Conservation (phyloP, 2,329 filamentous ascomycete genomes). For the Thelonectria rubi region DNA sequence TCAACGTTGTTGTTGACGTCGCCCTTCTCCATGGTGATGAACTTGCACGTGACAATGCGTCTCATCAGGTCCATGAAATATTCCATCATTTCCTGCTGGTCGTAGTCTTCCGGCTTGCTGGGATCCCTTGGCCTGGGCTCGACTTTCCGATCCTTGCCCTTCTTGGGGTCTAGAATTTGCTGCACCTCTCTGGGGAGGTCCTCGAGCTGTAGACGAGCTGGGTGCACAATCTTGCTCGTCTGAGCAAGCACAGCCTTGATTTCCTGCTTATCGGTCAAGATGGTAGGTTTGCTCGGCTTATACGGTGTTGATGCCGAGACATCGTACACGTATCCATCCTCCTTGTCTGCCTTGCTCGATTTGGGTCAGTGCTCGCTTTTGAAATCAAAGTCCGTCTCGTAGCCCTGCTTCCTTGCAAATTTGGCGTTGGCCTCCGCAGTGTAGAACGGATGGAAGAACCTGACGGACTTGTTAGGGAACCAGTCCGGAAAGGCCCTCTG, state of each 20-base stretch:
- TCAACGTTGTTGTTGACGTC: too few species aligned
- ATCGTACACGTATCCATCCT: not conserved
- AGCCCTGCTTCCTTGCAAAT: not conserved
- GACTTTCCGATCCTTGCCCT: not conserved
- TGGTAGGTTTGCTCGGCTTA: too few species aligned
- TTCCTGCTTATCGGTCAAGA: too few species aligned
- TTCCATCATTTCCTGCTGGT: not conserved
- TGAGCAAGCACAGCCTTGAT: too few species aligned
- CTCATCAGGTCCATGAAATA: conserved; percentile 27
- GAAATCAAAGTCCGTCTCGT: not conserved
- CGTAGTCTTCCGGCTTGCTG: not conserved
- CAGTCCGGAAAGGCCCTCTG: conserved; percentile 55
- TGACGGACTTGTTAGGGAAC: conserved; percentile 54
- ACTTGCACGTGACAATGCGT: conserved; percentile 28
- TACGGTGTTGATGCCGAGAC: too few species aligned
- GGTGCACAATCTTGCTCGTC: too few species aligned
- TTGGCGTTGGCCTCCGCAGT: conserved; percentile 51
- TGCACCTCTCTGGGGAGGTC: too few species aligned
- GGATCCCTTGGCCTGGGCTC: not conserved
- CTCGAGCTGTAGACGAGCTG: too few species aligned
- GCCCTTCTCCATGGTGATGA: conserved; percentile 17
- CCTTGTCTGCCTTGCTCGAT: not conserved
- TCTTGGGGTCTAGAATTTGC: too few species aligned
- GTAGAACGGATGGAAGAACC: conserved; percentile 57
- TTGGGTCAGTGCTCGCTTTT: not conserved